phyloP scores from a whole-genome alignment of 2,329 filamentous ascomycete species.

The Didymella lethalis region DNA sequence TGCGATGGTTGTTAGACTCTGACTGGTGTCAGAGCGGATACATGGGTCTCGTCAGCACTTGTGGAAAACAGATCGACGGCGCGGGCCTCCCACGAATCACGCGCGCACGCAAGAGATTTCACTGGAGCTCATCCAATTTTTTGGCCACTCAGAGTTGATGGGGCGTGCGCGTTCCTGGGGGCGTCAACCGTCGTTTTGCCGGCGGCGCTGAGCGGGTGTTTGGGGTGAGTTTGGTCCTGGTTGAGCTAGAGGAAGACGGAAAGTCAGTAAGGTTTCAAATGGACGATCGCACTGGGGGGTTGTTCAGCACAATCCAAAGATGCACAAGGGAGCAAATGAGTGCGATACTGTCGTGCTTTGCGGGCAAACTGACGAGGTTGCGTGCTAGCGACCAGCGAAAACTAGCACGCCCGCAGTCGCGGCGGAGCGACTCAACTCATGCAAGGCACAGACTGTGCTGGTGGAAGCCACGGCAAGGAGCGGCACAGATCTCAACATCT shows the following conservation, averaged over 20 bases:
- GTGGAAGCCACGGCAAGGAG: conserved; percentile 12
- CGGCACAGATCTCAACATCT: conserved; percentile 12
- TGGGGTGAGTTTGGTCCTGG: conserved; percentile 9
- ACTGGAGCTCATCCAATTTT: not conserved
- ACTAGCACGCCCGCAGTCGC: not conserved
- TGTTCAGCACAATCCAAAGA: conserved; percentile 7
- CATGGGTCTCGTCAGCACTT: conserved; percentile 18
- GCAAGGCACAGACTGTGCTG: conserved; percentile 9
- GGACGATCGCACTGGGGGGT: conserved; percentile 6
- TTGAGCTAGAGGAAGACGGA: not conserved
- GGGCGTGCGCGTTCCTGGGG: conserved; percentile 18
- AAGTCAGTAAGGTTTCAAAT: not conserved
- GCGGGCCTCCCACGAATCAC: conserved; percentile 1
- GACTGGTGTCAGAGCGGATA: conserved; percentile 15
- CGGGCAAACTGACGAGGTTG: conserved; percentile 4
- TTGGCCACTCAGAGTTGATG: conserved; percentile 4
- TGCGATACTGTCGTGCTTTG: conserved; percentile 12
- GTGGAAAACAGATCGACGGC: conserved; percentile 8
- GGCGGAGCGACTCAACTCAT: not conserved
- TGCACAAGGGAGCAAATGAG: conserved; percentile 2
- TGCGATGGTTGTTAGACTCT: conserved; percentile 1
- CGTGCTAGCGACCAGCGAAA: not conserved
- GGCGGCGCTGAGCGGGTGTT: conserved; percentile 12
- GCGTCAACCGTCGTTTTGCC: conserved; percentile 5
- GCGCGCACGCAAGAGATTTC: not conserved